Evolutionary conservation across 371 early-diverging fungal genomes (phyloP), one percentile per base, ranked within the genome.

Genomic region (Mortierella sp.): DNA sequence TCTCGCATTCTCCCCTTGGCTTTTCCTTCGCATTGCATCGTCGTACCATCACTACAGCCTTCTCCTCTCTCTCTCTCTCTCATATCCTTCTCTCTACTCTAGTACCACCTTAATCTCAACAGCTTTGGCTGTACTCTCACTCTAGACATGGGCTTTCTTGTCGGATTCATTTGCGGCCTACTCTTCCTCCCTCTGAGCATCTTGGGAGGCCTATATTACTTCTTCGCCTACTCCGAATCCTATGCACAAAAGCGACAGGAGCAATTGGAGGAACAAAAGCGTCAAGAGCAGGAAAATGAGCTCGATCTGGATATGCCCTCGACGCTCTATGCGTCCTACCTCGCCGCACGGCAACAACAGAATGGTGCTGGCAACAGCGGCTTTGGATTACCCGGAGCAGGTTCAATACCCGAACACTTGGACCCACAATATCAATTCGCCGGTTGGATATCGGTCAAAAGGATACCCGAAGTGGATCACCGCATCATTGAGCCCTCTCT

Each of bases 371-470:
- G 39, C n/a, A 29, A 27, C 25, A 24, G 24, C 50, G 54, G 58
- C 41, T 43, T 47, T 25, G 59, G 62, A 37, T 41, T 57, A 45
- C 9, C 47, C 43, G 63, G 55, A 40, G 12, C 19, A 27, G 62
- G 48, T 8, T 48, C 47, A 31, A 55, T 60, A 49, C 76, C 68
- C 29, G 76, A 74, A 52, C 68, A 74, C 34, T 54, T 74, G 25
- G 76, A 74, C 29, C 67, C 76, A 12, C 76, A 60, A 34, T 74
- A 74, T 29, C 76, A 74, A 47, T 74, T 74, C 31, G 60, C 68
- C 48, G 76, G 76, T 10, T 74, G 76, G 76, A 67, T 74, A 49
- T 68, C 76, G 1, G 64, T 74, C 56, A 74, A 68, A 44, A 60
- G 76, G 31, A 68, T 54, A 41, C 68, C 76, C 16, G 76, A 74